phyloP scores from a whole-genome alignment of 768 basidiomycete genomes.

The Suillus plorans region DNA sequence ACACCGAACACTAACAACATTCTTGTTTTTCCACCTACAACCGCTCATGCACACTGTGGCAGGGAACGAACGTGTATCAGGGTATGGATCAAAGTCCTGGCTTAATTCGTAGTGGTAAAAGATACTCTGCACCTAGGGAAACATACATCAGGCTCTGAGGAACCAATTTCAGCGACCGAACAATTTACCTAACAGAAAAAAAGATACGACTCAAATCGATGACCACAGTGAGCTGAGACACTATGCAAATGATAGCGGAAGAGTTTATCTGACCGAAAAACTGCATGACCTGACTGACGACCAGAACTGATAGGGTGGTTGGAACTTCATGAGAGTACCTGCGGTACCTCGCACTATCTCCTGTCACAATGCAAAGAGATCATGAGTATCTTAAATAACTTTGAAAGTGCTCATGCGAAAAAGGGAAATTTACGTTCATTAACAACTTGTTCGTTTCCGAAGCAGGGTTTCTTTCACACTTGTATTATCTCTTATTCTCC shows the following conservation, averaged over 20 bases:
- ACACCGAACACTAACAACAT: not conserved
- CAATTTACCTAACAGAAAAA: not conserved
- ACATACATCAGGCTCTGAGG: not conserved
- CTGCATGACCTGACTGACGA: not conserved
- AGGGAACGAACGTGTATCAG: not conserved
- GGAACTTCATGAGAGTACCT: not conserved
- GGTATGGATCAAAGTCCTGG: not conserved
- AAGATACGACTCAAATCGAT: not conserved
- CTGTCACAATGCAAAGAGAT: not conserved
- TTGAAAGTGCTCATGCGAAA: not conserved
- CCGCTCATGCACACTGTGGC: not conserved
- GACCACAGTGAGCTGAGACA: not conserved
- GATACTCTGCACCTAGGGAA: not conserved
- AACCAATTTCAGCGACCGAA: not conserved
- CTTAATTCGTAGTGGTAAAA: not conserved
- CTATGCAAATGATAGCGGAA: not conserved
- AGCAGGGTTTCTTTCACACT: not conserved
- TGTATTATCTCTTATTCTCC: not conserved
- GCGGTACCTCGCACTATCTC: not conserved
- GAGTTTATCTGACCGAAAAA: not conserved
- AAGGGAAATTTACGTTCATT: not conserved
- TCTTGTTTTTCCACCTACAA: not conserved
- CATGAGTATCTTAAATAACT: not conserved
- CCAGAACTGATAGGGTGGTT: not conserved
- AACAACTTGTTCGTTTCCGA: not conserved